These are phyloP conservation scores for Epichloe amarillans DNA, from an alignment of 2,329 filamentous ascomycete genomes.

Conservation along the genomic window DNA sequence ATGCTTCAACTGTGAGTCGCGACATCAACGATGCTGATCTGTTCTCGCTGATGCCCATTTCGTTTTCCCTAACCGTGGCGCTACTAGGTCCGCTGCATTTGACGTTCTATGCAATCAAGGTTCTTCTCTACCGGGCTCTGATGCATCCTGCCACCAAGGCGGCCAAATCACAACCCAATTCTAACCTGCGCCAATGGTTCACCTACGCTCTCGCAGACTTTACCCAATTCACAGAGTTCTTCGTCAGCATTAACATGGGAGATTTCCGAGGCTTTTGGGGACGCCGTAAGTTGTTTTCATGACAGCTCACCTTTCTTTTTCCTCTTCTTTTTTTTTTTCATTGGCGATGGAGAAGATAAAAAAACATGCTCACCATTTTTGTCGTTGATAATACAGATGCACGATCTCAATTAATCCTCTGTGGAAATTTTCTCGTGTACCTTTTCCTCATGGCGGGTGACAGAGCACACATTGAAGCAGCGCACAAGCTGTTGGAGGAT, in stretches of 20 bases:
- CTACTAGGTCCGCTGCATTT: conserved; percentile 25
- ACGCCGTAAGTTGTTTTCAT: conserved; percentile 21
- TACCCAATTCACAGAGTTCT: conserved; percentile 24
- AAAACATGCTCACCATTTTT: not conserved
- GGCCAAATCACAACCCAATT: conserved; percentile 23
- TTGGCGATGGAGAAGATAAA: not conserved
- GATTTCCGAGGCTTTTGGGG: conserved; percentile 31
- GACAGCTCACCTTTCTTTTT: not conserved
- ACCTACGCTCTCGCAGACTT: conserved; percentile 21
- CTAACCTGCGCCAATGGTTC: conserved; percentile 23
- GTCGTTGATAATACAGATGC: conserved; percentile 10
- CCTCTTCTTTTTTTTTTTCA: not conserved
- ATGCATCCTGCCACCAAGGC: conserved; percentile 31
- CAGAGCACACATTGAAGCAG: conserved; percentile 18
- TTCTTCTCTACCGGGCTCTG: conserved; percentile 28
- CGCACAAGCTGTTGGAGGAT: conserved; percentile 22
- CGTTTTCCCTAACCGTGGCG: not conserved
- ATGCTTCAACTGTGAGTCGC: conserved; percentile 14
- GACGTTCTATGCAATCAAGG: conserved; percentile 27
- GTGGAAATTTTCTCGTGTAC: conserved; percentile 35
- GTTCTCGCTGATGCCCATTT: no score
- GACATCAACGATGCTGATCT: not conserved
- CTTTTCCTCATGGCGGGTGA: conserved; percentile 30
- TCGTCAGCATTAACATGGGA: conserved; percentile 20
- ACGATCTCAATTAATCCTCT: conserved; percentile 31